Conservation (phyloP, 768 basidiomycete species). For the Xerocomus brunneocitrinus region DNA sequence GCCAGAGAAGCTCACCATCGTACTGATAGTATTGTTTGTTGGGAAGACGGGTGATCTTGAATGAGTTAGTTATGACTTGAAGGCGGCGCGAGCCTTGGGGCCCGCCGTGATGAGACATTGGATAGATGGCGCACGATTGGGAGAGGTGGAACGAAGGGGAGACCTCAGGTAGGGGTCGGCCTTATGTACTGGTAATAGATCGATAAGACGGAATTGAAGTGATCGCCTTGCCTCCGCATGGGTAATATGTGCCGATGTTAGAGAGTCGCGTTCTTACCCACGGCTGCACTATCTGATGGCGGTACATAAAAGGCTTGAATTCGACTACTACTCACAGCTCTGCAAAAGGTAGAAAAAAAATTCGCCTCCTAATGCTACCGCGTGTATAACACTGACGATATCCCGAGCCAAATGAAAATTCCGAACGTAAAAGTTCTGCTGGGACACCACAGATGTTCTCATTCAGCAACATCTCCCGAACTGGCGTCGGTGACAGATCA, state of each 20-base stretch:
- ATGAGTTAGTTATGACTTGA: constrained; percentile 33
- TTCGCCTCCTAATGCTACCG: too few species aligned
- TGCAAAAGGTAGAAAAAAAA: too few species aligned
- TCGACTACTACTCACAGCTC: too few species aligned
- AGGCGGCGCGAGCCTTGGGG: constrained; percentile 16
- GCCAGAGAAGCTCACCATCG: constrained; percentile 24
- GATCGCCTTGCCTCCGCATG: constrained; percentile 1
- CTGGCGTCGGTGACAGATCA: constrained; percentile 63
- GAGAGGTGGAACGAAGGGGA: not conserved
- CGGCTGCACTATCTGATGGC: not conserved
- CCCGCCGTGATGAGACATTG: constrained; percentile 20
- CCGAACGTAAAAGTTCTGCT: constrained; percentile 4
- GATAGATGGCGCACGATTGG: constrained; percentile 5
- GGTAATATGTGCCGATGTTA: not conserved
- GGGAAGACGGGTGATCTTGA: constrained; percentile 28
- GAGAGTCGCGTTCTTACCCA: not conserved
- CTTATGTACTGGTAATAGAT: constrained; percentile 16
- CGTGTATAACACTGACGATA: not conserved
- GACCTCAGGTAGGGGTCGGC: not conserved
- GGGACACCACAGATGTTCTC: constrained; percentile 2
- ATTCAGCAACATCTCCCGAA: constrained; percentile 71
- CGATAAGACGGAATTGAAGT: constrained; percentile 21
- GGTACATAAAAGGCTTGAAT: not conserved
- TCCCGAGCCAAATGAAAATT: not conserved
- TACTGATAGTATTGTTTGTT: constrained; percentile 27